Base-by-base conservation (phyloP, 1,284 basidiomycete species). In the Ceratobasidium theobromae region DNA sequence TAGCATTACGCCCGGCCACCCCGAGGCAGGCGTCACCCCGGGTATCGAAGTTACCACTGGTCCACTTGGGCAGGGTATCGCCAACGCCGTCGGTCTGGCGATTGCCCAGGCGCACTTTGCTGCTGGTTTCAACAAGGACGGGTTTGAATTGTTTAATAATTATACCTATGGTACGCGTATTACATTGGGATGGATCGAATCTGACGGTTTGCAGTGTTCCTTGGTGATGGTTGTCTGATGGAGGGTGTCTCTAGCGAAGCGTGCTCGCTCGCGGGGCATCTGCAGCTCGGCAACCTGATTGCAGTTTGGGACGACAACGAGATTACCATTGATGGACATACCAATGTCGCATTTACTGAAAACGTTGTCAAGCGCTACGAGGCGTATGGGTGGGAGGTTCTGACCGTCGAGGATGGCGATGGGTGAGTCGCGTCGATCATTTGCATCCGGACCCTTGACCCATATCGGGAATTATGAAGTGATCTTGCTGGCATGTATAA, bases 1-100 rank as follows among this genome's bases (percentile, higher is more conserved):
- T 75, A 95, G 93, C 38, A 81, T 87, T 75, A 95, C 93, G 53
- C 93, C 93, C 45, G 95, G 95, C 73, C 94, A 97, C 80, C 94
- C 94, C 38, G 95, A 98, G 77, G 80, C 85, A 66, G 84, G 86
- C 68, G 89, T 95, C 76, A 95, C 93, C 23, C 91, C 94, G 72
- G 95, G 95, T 80, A 85, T 98, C 70, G 95, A 98, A 79, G 93
- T 97, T 70, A 98, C 95, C 72, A 98, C 95, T 66, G 95, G 95
- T 70, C 95, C 95, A 69, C 88, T 98, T 35, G 95, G 95, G 54
- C 95, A 98, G 79, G 93, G 93, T 74, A 90, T 98, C 76, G 86
- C 90, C 72, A 96, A 95, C 76, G 91, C 86, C 69, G 93, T 98
- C 71, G 95, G 95, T 77, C 80, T 98, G 62, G 95, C 95, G 68